These are phyloP conservation scores for Podaxis rugospora DNA, from an alignment of 768 basidiomycete genomes.

Conservation along the genomic window DNA sequence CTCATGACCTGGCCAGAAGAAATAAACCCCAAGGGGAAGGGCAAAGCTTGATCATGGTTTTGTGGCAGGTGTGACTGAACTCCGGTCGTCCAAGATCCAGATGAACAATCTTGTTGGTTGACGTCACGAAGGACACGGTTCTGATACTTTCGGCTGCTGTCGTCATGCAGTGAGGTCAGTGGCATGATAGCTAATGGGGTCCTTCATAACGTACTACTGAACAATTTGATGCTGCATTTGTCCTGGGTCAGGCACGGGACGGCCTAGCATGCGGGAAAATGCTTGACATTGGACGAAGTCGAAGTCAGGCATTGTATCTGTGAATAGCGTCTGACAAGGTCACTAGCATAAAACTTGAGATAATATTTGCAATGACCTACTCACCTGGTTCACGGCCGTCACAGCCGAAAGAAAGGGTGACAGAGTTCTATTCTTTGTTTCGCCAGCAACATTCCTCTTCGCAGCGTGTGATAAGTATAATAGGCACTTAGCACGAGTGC, in stretches of 20 bases:
- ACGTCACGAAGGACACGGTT: background rate
- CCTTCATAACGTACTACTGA: conserved; percentile 42
- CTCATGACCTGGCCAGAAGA: conserved; percentile 1
- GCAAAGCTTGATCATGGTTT: background rate
- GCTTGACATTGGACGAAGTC: conserved; percentile 37
- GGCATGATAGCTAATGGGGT: conserved; percentile 4
- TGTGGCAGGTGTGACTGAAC: background rate
- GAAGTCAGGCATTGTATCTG: conserved; percentile 37
- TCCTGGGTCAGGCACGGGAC: conserved; percentile 38
- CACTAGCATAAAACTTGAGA: conserved; percentile 1
- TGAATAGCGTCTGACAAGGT: conserved; percentile 36
- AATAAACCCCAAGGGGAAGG: background rate
- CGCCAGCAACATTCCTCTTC: conserved; percentile 51
- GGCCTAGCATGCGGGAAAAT: conserved; percentile 49
- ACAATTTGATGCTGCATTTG: conserved; percentile 36
- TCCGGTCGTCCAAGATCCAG: background rate
- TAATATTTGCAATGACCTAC: conserved; percentile 11
- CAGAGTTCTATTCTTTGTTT: conserved; percentile 42
- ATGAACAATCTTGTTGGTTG: background rate
- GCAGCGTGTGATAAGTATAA: conserved; percentile 53
- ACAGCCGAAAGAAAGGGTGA: conserved; percentile 56
- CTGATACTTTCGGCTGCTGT: conserved; percentile 26
- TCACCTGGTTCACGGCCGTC: conserved; percentile 37
- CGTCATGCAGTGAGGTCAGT: conserved; percentile 11
- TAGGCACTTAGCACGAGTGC: conserved; percentile 76